Evolutionary conservation across 2,329 filamentous ascomycete genomes (phyloP).

Genomic region (Ceratocystis colombiana): DNA sequence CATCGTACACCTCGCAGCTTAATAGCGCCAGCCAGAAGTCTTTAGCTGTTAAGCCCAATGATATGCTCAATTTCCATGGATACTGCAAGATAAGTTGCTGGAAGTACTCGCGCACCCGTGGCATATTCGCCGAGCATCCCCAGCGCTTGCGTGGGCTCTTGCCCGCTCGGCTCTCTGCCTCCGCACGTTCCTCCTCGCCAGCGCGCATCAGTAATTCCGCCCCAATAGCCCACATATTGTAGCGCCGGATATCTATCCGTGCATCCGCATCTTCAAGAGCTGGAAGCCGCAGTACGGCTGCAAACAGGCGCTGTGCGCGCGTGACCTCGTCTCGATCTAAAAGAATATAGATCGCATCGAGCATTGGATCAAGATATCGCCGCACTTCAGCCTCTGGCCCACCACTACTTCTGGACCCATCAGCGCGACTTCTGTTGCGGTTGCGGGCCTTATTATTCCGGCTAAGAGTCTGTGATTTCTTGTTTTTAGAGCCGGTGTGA

Average conservation of each 20-base stretch:
- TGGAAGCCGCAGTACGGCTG: constrained; percentile 21
- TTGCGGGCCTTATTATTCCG: constrained; percentile 7
- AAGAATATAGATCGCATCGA: constrained; percentile 21
- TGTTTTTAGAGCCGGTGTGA: neutral
- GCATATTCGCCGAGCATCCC: constrained; percentile 40
- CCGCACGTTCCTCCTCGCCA: constrained; percentile 18
- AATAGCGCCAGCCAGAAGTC: constrained; percentile 78
- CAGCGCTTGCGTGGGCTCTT: constrained; percentile 30
- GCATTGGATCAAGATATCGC: constrained; percentile 19
- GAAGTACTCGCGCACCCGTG: constrained; percentile 52
- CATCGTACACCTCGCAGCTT: constrained; percentile 68
- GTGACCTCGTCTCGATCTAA: constrained; percentile 20
- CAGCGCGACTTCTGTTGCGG: constrained; percentile 4
- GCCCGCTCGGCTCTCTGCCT: neutral
- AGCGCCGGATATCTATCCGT: constrained; percentile 52
- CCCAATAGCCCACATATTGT: constrained; percentile 70
- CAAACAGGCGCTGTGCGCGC: constrained; percentile 22
- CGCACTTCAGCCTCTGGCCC: constrained; percentile 21
- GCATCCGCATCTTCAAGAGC: constrained; percentile 24
- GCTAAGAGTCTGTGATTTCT: neutral
- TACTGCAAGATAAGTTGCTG: constrained; percentile 68
- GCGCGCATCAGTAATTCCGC: constrained; percentile 68
- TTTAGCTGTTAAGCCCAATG: constrained; percentile 39
- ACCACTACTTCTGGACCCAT: neutral
- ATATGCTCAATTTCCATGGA: constrained; percentile 55